phyloP scores from a whole-genome alignment of 1,139 yeast genomes.

The Groenewaldozyma sp. region DNA sequence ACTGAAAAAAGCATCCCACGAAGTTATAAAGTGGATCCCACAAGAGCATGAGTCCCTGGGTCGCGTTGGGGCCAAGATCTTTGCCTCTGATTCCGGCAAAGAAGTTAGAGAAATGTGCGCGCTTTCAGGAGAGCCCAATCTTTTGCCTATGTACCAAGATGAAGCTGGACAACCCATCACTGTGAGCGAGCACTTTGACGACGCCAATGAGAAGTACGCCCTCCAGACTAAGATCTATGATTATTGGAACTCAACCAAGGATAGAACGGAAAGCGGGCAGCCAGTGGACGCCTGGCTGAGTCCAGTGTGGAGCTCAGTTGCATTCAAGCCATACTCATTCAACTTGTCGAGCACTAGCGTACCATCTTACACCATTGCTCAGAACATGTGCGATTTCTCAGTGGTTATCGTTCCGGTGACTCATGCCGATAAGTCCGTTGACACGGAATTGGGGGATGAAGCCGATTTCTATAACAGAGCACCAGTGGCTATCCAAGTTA shows the following conservation, averaged over 20 bases:
- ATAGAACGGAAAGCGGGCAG: slow-evolving; percentile 31
- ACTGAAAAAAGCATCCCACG: slow-evolving; percentile 31
- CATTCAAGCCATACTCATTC: slow-evolving; percentile 32
- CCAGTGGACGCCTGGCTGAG: slow-evolving; percentile 43
- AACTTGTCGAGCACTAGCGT: no score
- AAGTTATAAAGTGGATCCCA: slow-evolving; percentile 37
- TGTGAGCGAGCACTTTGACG: slow-evolving; percentile 38
- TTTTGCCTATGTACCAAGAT: slow-evolving; percentile 18
- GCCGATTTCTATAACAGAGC: slow-evolving; percentile 39
- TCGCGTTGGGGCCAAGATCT: slow-evolving; percentile 6
- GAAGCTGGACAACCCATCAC: no score
- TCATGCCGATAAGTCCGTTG: slow-evolving; percentile 34
- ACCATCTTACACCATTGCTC: slow-evolving; percentile 35
- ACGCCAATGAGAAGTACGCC: slow-evolving; percentile 33
- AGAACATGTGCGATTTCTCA: slow-evolving; percentile 39
- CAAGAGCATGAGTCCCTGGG: slow-evolving; percentile 14
- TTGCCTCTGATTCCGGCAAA: slow-evolving; percentile 19
- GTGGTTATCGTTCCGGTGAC: slow-evolving; percentile 41
- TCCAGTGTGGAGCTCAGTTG: slow-evolving; percentile 43
- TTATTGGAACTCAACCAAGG: slow-evolving; percentile 32
- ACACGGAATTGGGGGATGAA: slow-evolving; percentile 30
- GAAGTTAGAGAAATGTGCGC: slow-evolving; percentile 25
- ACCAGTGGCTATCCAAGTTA: slow-evolving; percentile 42
- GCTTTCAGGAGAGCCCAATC: slow-evolving; percentile 37
- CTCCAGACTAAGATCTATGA: slow-evolving; percentile 31